Conservation (phyloP, 352 stramenopile genomes). For the Phytophthora macrochlamydospora region DNA sequence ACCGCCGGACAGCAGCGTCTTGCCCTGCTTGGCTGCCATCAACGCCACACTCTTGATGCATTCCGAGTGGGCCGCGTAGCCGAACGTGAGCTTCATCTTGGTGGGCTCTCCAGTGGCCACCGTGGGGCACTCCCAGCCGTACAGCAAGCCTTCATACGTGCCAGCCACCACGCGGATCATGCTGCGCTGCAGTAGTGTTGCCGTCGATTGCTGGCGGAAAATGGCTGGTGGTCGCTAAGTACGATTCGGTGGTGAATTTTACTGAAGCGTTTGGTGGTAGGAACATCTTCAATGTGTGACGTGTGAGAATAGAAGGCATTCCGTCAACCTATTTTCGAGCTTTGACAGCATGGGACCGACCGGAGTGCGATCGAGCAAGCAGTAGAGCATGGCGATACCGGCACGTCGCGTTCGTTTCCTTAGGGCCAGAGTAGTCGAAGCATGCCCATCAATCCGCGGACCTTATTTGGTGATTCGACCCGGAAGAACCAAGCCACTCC, state of each 20-base stretch:
- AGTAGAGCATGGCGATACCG: slow-evolving; percentile 11
- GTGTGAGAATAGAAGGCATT: slow-evolving; percentile 2
- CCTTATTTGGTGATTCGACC: slow-evolving; percentile 30
- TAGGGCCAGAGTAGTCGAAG: slow-evolving; percentile 5
- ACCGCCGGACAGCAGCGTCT: slow-evolving; percentile 80
- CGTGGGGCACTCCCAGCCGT: slow-evolving; percentile 77
- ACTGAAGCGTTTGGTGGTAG: slow-evolving; percentile 25
- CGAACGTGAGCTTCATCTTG: slow-evolving; percentile 87
- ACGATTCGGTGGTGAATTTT: slow-evolving; percentile 26
- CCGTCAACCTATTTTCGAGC: slow-evolving; percentile 23
- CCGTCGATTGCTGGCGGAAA: slow-evolving; percentile 34
- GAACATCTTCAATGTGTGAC: slow-evolving; percentile 37
- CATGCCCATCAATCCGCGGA: slow-evolving; percentile 2
- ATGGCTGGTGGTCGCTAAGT: slow-evolving; percentile 28
- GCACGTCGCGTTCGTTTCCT: slow-evolving; percentile 31
- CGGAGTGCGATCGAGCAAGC: slow-evolving; percentile 20
- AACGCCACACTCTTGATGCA: slow-evolving; percentile 88
- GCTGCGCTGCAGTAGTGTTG: neutral
- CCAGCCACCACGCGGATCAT: slow-evolving; percentile 85
- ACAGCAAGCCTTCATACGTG: slow-evolving; percentile 88
- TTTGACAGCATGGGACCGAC: slow-evolving; percentile 13
- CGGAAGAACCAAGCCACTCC: slow-evolving; percentile 17
- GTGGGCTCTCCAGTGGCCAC: slow-evolving; percentile 30
- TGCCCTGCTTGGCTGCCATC: slow-evolving; percentile 80
- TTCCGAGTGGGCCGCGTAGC: slow-evolving; percentile 81